A percentile compares a stretch with the other conserved stretches of the same genome.
Evolutionary conservation across 257 asterid genomes (phyloP).

Genomic region (Solanum microdontum): DNA sequence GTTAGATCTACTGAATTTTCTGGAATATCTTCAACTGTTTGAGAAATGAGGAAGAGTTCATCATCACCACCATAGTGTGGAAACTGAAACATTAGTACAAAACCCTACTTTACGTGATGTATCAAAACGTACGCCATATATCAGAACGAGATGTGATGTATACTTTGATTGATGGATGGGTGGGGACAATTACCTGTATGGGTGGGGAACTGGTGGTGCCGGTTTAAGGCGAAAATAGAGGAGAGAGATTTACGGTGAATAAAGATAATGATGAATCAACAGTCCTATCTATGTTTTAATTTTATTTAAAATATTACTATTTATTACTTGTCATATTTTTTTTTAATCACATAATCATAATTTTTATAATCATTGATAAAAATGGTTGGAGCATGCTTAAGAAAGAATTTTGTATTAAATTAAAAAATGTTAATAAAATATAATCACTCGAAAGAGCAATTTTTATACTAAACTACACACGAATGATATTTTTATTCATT

Average conservation of each 20-base stretch:
- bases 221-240: background rate
- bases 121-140: too few species aligned
- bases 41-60: background rate
- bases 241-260: background rate
- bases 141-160: too few species aligned
- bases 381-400: background rate
- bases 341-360: background rate
- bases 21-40: background rate
- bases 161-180: too few species aligned
- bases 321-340: background rate
- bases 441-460: background rate
- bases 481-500: too few species aligned
- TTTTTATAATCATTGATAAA: background rate
- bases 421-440: too few species aligned
- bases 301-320: too few species aligned
- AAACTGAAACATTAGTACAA: background rate
- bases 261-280: background rate
- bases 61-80: background rate
- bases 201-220: background rate
- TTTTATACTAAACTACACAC: too few species aligned
- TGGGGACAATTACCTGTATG: too few species aligned
- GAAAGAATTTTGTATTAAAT: background rate
- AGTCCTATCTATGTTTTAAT: background rate
- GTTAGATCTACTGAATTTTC: background rate
- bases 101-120: background rate